Conservation (phyloP, 2,329 filamentous ascomycete genomes). For the Verticillium nubilum region DNA sequence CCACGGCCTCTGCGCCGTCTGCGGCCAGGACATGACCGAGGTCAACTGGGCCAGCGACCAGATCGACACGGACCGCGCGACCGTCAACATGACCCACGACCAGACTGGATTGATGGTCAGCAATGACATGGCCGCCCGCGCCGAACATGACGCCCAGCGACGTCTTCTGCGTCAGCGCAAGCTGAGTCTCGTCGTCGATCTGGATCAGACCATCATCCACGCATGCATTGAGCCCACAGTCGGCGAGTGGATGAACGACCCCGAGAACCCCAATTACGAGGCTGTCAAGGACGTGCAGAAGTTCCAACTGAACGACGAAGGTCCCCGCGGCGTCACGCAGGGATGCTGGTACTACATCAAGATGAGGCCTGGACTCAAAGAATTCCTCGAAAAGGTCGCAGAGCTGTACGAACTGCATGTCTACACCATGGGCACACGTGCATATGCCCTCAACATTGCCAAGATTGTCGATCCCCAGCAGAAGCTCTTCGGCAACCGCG, state of each 20-base stretch:
- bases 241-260: conserved; percentile 89
- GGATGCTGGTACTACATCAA: conserved; percentile 99
- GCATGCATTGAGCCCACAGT: conserved; percentile 96
- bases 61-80: conserved; percentile 77
- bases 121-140: conserved; percentile 68
- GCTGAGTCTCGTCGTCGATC: conserved; percentile 88
- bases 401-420: conserved; percentile 91
- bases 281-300: conserved; percentile 82
- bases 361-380: conserved; percentile 77
- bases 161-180: conserved; percentile 76
- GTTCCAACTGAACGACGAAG: conserved; percentile 87
- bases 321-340: conserved; percentile 56
- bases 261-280: conserved; percentile 82
- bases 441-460: conserved; percentile 90
- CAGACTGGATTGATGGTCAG: conserved; percentile 85
- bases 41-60: conserved; percentile 77
- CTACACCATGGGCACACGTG: conserved; percentile 97
- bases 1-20: conserved; percentile 83
- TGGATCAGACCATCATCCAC: conserved; percentile 98
- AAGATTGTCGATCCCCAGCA: conserved; percentile 87
- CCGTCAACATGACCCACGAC: conserved; percentile 92
- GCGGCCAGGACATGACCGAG: conserved; percentile 94
- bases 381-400: conserved; percentile 74
- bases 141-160: conserved; percentile 81
- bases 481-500: conserved; percentile 86